Conservation (phyloP, 192 early-diverging fungal species). For the Tieghemiomyces parasiticus region DNA sequence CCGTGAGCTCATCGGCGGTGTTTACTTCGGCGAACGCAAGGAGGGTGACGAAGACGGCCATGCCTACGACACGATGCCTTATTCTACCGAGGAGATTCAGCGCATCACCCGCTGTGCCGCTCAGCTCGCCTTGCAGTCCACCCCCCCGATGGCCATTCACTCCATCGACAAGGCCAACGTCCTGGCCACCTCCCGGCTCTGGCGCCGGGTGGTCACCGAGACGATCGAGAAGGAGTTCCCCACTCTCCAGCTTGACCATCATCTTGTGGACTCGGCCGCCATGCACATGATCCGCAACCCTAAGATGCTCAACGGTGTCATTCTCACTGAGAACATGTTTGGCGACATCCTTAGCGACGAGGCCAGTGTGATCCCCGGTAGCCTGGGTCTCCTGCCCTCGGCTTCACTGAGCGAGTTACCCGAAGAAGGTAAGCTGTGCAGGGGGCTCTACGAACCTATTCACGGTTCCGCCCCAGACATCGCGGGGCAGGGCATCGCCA, state of each 20-base stretch:
- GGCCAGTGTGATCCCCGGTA: slow-evolving; percentile 87
- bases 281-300: slow-evolving; percentile 96
- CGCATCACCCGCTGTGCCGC: slow-evolving; percentile 94
- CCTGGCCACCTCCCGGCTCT: slow-evolving; percentile 90
- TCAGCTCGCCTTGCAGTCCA: slow-evolving; percentile 55
- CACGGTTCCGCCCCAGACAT: slow-evolving; percentile 98
- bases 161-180: slow-evolving; percentile 99
- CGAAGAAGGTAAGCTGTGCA: slow-evolving; percentile 43
- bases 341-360: slow-evolving; percentile 97
- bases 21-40: slow-evolving; percentile 90
- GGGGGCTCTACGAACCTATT: slow-evolving; percentile 97
- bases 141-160: slow-evolving; percentile 75
- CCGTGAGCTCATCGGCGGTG: slow-evolving; percentile 91
- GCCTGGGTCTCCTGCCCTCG: slow-evolving; percentile 82
- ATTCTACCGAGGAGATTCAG: slow-evolving; percentile 78
- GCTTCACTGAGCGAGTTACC: slow-evolving; percentile 83
- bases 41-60: slow-evolving; percentile 71
- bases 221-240: slow-evolving; percentile 84
- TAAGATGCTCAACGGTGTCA: slow-evolving; percentile 77
- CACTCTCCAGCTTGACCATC: slow-evolving; percentile 68
- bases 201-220: slow-evolving; percentile 86
- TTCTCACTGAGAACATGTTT: slow-evolving; percentile 99
- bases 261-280: slow-evolving; percentile 91
- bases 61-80: slow-evolving; percentile 90
- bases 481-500: slow-evolving; percentile 90